Evolutionary conservation across 257 asterid genomes (phyloP).

Genomic region (Solanum microdontum): DNA sequence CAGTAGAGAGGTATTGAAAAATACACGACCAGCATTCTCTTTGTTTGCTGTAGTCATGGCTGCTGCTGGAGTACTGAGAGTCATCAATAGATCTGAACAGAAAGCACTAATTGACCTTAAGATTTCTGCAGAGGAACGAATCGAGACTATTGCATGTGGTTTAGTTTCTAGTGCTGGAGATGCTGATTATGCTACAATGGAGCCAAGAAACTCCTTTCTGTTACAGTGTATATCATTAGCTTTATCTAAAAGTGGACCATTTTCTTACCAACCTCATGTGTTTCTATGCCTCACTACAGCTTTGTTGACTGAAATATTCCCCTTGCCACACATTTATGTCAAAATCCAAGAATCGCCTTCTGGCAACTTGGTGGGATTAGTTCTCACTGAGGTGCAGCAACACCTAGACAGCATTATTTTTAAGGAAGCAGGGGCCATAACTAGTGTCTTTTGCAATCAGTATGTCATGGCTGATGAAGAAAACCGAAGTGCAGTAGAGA

Average conservation of each 20-base stretch:
- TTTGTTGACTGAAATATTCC: conserved; percentile 62
- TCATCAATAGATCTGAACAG: conserved; percentile 52
- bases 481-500: conserved; percentile 44
- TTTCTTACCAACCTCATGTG: conserved; percentile 39
- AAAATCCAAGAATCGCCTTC: conserved; percentile 29
- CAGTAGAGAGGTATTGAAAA: conserved; percentile 32
- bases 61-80: conserved; percentile 76
- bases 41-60: conserved; percentile 59
- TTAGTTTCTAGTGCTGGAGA: conserved; percentile 25
- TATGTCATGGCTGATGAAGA: conserved; percentile 63
- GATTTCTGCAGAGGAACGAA: conserved; percentile 37
- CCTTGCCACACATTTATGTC: conserved; percentile 43
- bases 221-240: conserved; percentile 64
- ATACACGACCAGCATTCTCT: conserved; percentile 29
- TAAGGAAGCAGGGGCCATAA: conserved; percentile 83
- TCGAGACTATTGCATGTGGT: conserved; percentile 36
- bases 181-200: conserved; percentile 9
- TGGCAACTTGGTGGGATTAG: conserved; percentile 14
- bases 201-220: conserved; percentile 28
- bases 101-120: conserved; percentile 37
- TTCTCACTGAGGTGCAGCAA: conserved; percentile 35
- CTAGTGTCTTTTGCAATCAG: conserved; percentile 68
- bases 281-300: conserved; percentile 51
- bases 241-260: conserved; percentile 57
- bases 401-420: conserved; percentile 44